phyloP scores from a whole-genome alignment of 2,329 filamentous ascomycete species.

The Apiospora koreana region DNA sequence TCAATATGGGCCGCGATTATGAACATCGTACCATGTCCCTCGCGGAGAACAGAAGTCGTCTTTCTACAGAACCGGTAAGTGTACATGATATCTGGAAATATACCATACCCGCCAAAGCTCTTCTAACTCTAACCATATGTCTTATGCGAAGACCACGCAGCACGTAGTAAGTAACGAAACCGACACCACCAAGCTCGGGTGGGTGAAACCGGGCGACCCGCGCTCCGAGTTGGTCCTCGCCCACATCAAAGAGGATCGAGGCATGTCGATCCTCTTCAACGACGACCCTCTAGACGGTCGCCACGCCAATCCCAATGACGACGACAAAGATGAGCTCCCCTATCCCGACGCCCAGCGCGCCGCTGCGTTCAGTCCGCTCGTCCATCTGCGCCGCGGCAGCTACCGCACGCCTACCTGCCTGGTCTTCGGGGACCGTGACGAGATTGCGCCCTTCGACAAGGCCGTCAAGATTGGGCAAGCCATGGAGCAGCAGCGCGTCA shows the following conservation, averaged over 20 bases:
- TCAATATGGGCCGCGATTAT: neutral
- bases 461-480: neutral
- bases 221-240: conserved; percentile 23
- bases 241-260: conserved; percentile 22
- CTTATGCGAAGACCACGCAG: neutral
- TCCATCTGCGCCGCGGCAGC: conserved; percentile 19
- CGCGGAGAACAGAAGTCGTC: neutral
- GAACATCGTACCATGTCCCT: neutral
- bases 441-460: conserved; percentile 21
- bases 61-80: neutral
- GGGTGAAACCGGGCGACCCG: conserved; percentile 20
- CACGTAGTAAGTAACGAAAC: conserved; percentile 19
- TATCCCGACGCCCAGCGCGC: conserved; percentile 16
- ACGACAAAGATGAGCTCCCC: neutral
- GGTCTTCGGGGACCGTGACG: conserved; percentile 22
- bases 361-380: conserved; percentile 20
- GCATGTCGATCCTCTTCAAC: conserved; percentile 23
- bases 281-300: conserved; percentile 16
- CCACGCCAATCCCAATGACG: neutral
- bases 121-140: neutral
- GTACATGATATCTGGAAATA: neutral
- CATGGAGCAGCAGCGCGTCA: neutral
- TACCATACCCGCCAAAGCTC: too few relatives aligned
- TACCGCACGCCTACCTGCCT: conserved; percentile 22
- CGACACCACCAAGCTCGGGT: conserved; percentile 22